Percentiles rank a stretch among this genome's conserved stretches.
phyloP scores from a whole-genome alignment of 176 grass and related monocot genomes.

The Pontederia crassipes region DNA sequence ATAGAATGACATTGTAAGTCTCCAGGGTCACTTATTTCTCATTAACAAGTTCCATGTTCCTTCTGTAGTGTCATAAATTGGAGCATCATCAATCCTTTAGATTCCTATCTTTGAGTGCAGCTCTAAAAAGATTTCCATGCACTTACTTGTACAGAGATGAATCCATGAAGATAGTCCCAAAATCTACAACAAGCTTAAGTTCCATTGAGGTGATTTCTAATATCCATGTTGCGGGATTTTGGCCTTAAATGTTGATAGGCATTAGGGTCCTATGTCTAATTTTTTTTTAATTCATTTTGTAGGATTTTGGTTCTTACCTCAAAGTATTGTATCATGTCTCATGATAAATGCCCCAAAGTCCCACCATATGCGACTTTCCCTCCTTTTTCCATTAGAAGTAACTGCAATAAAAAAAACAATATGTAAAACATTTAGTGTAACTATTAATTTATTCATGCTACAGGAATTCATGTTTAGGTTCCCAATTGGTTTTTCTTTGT shows the following conservation, averaged over 20 bases:
- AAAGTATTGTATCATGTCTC: constrained; percentile 10
- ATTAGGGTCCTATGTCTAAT: neutral
- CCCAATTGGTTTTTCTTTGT: too few relatives aligned
- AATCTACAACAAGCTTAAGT: constrained; percentile 16
- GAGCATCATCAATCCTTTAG: neutral
- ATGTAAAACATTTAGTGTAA: neutral
- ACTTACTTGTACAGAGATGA: constrained; percentile 14
- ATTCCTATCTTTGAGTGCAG: neutral
- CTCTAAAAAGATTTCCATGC: neutral
- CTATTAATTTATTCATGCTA: too few relatives aligned
- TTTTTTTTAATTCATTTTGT: neutral
- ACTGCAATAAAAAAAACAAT: constrained; percentile 5
- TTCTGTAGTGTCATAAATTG: constrained; percentile 29
- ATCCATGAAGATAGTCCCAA: constrained; percentile 15
- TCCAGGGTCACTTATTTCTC: constrained; percentile 34
- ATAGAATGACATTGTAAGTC: constrained; percentile 54
- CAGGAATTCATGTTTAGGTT: too few relatives aligned
- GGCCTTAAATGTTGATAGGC: constrained; percentile 7
- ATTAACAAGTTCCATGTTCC: constrained; percentile 56
- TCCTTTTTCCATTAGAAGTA: constrained; percentile 20
- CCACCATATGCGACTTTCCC: constrained; percentile 14
- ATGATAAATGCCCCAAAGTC: constrained; percentile 8
- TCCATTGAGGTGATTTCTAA: constrained; percentile 28
- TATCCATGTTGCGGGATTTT: constrained; percentile 30
- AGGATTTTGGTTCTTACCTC: constrained; percentile 9